phyloP scores from a whole-genome alignment of 148 eudicot species.

The Gaultheria prostrata region DNA sequence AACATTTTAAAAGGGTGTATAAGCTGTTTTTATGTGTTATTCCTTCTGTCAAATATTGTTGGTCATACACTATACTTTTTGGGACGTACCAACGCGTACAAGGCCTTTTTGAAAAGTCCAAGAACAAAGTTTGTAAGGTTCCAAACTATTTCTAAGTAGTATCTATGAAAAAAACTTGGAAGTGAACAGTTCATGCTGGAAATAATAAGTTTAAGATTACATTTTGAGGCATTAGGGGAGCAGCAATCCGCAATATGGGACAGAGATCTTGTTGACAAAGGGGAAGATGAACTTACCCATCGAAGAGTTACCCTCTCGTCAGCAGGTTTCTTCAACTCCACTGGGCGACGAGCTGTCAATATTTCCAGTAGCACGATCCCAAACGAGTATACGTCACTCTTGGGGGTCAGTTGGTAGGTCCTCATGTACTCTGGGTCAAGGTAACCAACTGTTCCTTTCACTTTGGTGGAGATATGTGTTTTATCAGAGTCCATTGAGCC shows the following conservation, averaged over 20 bases:
- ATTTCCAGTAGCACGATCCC: constrained; percentile 78
- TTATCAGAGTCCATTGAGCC: constrained; percentile 65
- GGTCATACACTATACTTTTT: background rate
- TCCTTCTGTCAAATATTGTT: background rate
- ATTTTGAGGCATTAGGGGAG: background rate
- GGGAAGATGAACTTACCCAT: constrained; percentile 65
- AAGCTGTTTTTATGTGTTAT: background rate
- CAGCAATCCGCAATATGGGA: background rate
- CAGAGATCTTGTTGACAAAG: background rate
- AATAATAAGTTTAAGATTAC: background rate
- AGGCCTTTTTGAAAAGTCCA: background rate
- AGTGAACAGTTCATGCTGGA: background rate
- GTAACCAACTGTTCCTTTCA: constrained; percentile 96
- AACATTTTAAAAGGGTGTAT: background rate
- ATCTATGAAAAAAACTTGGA: background rate
- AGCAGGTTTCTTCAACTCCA: constrained; percentile 63
- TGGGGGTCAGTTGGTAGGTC: constrained; percentile 84
- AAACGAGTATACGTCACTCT: constrained; percentile 94
- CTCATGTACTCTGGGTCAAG: constrained; percentile 98
- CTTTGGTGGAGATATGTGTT: constrained; percentile 89
- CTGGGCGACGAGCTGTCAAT: constrained; percentile 90
- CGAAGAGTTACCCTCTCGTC: constrained; percentile 70
- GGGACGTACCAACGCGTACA: background rate
- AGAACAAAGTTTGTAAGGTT: background rate
- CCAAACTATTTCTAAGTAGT: background rate